phyloP scores from a whole-genome alignment of 2,329 filamentous ascomycete species.

The Penicillium frequentans region DNA sequence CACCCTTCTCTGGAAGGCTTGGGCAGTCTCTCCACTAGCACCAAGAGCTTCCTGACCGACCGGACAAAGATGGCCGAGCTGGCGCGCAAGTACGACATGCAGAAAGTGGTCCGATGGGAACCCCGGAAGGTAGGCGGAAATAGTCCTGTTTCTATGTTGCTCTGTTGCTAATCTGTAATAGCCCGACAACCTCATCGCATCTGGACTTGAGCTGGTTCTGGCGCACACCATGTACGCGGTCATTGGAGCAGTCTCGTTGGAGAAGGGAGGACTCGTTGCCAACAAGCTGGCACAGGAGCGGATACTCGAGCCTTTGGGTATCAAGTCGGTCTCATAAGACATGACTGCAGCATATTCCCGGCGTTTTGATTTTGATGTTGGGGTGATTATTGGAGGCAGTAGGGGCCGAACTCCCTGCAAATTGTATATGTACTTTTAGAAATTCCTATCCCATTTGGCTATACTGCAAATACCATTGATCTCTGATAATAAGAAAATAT shows the following conservation, averaged over 20 bases:
- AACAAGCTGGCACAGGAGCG: constrained; percentile 73
- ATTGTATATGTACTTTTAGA: constrained; percentile 39
- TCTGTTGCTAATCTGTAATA: constrained; percentile 27
- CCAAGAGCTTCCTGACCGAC: constrained; percentile 62
- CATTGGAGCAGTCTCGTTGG: constrained; percentile 83
- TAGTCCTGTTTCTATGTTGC: constrained; percentile 4
- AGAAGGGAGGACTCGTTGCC: constrained; percentile 78
- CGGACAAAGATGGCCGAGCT: constrained; percentile 67
- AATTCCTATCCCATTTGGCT: constrained; percentile 17
- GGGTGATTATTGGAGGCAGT: not conserved
- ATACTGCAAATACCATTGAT: constrained; percentile 18
- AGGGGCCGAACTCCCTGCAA: constrained; percentile 8
- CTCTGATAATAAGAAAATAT: not conserved
- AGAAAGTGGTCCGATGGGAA: constrained; percentile 81
- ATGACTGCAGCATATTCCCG: constrained; percentile 37
- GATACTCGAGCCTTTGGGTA: constrained; percentile 60
- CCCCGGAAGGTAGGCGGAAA: constrained; percentile 68
- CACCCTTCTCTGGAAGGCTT: constrained; percentile 72
- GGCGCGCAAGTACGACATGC: constrained; percentile 68
- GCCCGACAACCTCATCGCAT: constrained; percentile 67
- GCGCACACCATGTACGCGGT: constrained; percentile 80
- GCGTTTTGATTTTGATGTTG: constrained; percentile 31
- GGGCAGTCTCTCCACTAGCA: constrained; percentile 65
- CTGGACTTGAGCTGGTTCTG: constrained; percentile 73
- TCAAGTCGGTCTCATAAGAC: constrained; percentile 30